Evolutionary conservation across 2,329 filamentous ascomycete genomes (phyloP), one percentile per base, ranked within the genome.

Genomic region (Aureobasidium vineae): DNA sequence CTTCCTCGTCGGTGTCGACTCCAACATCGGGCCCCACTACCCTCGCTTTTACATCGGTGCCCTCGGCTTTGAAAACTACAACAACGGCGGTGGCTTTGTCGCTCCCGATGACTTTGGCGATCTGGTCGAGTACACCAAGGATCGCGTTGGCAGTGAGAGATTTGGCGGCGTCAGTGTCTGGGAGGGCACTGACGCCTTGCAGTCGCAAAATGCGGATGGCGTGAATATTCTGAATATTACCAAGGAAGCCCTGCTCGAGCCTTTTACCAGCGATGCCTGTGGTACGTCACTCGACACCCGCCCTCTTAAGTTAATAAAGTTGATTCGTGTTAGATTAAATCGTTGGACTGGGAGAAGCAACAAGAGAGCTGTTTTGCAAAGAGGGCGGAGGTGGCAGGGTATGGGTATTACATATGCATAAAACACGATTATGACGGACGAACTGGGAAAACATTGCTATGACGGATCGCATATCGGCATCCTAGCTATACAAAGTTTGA

Each of bases 31-130:
- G 4, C 15, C 40, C 16, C 10, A 19, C 5, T 66, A 60, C 36
- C 64, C 64, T 31, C 43, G 43, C 31, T 60, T 66, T 26, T 66
- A 66, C 64, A 66, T 66, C 26, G 64, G 64, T 26, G 64, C 41
- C 28, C 54, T 66, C 21, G 36, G 31, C 8, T 66, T 66, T n/a
- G 26, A 66, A 3, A 64, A 64, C 38, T 53, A 47, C 28, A 66
- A 66, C 54, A 50, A 38, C 7, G 50, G 40, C 28, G 40, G 41
- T 19, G 64, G 64, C 8, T 66, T 19, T 33, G 54, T 66, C 7
- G 54, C 31, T 2, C 64, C 64, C 11, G 43, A 66, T 19, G 26
- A 19, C 21, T 60, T 66, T 54, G 53, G 38, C 45, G 41, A 57
- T 26, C 41, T 59, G 2, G 45, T 60, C 53, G 43, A 49, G 33